These are phyloP conservation scores for Ophiostoma montium DNA, from an alignment of 2,329 filamentous ascomycete genomes.

Conservation along the genomic window DNA sequence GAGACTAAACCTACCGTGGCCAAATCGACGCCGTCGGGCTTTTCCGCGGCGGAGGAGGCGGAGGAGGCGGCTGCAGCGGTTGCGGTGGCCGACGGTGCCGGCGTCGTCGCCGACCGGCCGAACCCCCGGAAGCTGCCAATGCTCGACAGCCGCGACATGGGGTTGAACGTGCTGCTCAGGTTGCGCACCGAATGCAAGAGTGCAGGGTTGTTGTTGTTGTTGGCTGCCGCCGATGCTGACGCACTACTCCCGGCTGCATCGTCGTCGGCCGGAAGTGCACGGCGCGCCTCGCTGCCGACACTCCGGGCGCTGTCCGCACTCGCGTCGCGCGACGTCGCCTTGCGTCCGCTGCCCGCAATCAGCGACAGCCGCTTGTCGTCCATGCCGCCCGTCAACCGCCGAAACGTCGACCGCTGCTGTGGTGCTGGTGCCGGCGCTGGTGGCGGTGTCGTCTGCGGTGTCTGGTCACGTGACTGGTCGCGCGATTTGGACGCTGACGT, in stretches of 20 bases:
- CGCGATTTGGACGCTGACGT: too few relatives aligned
- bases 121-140: constrained; percentile 67
- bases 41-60: constrained; percentile 4
- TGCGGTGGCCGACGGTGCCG: constrained; percentile 23
- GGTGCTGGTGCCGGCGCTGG: background rate
- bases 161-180: constrained; percentile 68
- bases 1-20: constrained; percentile 28
- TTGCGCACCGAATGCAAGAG: constrained; percentile 69
- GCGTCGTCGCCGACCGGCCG: constrained; percentile 39
- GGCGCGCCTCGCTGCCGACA: constrained; percentile 16
- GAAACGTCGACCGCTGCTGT: background rate
- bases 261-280: background rate
- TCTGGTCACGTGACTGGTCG: constrained; percentile 6
- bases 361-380: constrained; percentile 58
- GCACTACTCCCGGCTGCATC: constrained; percentile 24
- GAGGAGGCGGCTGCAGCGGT: background rate
- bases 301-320: constrained; percentile 63
- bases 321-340: constrained; percentile 42
- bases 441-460: constrained; percentile 3
- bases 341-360: constrained; percentile 43
- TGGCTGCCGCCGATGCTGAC: background rate
- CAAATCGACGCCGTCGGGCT: constrained; percentile 38
- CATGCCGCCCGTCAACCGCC: constrained; percentile 1
- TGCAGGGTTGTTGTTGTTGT: constrained; percentile 34
- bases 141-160: constrained; percentile 61